These are phyloP conservation scores for Xylaria palmicola DNA, from an alignment of 495 filamentous ascomycete species.

Conservation along the genomic window DNA sequence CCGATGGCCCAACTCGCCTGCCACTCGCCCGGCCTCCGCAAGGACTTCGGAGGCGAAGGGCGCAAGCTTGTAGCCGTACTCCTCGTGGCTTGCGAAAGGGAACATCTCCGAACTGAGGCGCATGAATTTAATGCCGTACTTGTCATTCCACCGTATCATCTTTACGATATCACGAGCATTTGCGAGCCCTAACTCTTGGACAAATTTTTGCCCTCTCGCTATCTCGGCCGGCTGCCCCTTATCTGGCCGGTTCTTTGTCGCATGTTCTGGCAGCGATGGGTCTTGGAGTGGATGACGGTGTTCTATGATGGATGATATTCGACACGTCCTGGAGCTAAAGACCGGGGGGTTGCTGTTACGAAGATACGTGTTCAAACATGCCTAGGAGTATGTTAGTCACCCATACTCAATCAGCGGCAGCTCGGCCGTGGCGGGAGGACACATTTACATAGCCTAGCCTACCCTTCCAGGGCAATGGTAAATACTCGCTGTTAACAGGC, in stretches of 20 bases:
- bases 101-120: constrained; percentile 95
- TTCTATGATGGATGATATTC: constrained; percentile 86
- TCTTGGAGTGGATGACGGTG: constrained; percentile 78
- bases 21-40: constrained; percentile 71
- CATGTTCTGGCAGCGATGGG: constrained; percentile 71
- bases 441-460: constrained; percentile 80
- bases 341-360: constrained; percentile 81
- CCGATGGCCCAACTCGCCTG: constrained; percentile 79
- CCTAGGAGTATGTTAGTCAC: constrained; percentile 47
- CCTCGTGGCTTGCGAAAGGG: constrained; percentile 84
- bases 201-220: constrained; percentile 62
- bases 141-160: constrained; percentile 90
- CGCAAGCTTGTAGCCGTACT: constrained; percentile 83
- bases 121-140: constrained; percentile 89
- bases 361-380: constrained; percentile 91
- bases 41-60: constrained; percentile 82
- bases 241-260: constrained; percentile 81
- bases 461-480: constrained; percentile 92
- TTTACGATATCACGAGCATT: constrained; percentile 84
- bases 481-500: constrained; percentile 79
- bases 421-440: constrained; percentile 9
- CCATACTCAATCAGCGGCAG: not conserved
- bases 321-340: constrained; percentile 89
- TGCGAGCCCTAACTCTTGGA: constrained; percentile 73
- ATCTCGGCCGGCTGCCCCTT: constrained; percentile 62